Evolutionary conservation across 148 eudicot species (phyloP), one percentile per base, ranked within the genome.

Genomic region (Vaccinium vitisidaea): DNA sequence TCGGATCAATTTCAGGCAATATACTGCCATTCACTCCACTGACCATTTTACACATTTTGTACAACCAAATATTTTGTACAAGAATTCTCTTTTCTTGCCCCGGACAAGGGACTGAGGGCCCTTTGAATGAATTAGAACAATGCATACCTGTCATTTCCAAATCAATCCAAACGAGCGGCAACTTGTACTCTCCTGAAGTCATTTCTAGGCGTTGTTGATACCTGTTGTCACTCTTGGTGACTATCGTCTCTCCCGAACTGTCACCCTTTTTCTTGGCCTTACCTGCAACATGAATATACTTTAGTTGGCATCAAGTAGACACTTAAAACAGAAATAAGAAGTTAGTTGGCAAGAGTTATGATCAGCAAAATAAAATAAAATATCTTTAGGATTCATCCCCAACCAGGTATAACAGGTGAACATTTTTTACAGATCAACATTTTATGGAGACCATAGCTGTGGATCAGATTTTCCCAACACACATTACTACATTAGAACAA

Each of bases 161-260:
- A 87, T 95, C 95, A 87, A 95, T 95, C 98, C 98, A 95, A 81
- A 94, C 97, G 56, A 95, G 95, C 15, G 98, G 98, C 84, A 90
- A 82, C 87, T 81, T 92, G 84, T 84, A 94, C 65, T 83, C 88
- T 58, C 69, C 80, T 25, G 79, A 56, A 69, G 50, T 43, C 46
- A 63, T 67, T 90, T 81, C 86, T 32, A 25, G 18, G 36, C 43
- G 79, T 56, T 86, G 87, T 85, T 86, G 84, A 82, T 63, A 81
- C 67, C 74, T 78, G 70, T 81, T 86, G 79, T 88, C 94, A 86
- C 82, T 86, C 84, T 85, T 88, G 14, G 43, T 76, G 43, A 78
- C 18, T 36, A 83, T 69, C 56, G 52, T 87, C 48, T 80, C 88
- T 71, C 77, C 86, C 63, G 88, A 84, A 74, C 84, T 84, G 79